Conservation (phyloP, 2,329 filamentous ascomycete species). For the Ambrosiella xylebori region DNA sequence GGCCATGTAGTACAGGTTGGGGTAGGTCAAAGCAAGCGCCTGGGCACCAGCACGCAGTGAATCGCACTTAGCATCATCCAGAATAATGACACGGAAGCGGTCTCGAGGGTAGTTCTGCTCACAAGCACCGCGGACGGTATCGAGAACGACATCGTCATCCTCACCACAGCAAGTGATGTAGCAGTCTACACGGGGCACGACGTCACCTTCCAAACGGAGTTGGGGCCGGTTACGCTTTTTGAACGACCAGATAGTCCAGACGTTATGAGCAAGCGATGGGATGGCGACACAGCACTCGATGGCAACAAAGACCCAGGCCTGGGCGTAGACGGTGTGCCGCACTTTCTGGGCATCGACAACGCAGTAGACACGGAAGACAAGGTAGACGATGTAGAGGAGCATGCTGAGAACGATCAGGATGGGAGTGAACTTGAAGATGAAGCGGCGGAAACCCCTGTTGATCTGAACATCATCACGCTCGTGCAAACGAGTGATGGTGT, state of each 20-base stretch:
- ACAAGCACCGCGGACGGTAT: constrained; percentile 38
- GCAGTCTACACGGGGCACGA: constrained; percentile 37
- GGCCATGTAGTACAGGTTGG: constrained; percentile 36
- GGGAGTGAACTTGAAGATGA: constrained; percentile 24
- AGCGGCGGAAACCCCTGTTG: constrained; percentile 28
- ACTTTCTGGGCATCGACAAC: constrained; percentile 33
- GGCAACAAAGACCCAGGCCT: constrained; percentile 40
- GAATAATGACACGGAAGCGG: constrained; percentile 34
- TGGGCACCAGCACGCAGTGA: constrained; percentile 25
- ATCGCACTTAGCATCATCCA: constrained; percentile 35
- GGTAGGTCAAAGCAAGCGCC: constrained; percentile 23
- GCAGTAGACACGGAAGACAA: constrained; percentile 33
- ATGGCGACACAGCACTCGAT: constrained; percentile 36
- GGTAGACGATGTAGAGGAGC: constrained; percentile 30
- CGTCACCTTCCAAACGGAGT: constrained; percentile 31
- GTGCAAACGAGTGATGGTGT: constrained; percentile 23
- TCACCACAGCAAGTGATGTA: constrained; percentile 42
- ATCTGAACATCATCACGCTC: constrained; percentile 27
- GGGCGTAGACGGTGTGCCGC: constrained; percentile 24
- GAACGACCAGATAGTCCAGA: constrained; percentile 39
- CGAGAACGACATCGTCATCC: constrained; percentile 36
- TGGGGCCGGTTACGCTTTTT: constrained; percentile 36
- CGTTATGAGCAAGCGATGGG: constrained; percentile 38
- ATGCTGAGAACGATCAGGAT: constrained; percentile 25
- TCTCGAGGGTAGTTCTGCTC: constrained; percentile 36